Percentiles rank a stretch among this genome's conserved stretches.
phyloP scores from a whole-genome alignment of 208 protist genomes.

The Leishmania major region DNA sequence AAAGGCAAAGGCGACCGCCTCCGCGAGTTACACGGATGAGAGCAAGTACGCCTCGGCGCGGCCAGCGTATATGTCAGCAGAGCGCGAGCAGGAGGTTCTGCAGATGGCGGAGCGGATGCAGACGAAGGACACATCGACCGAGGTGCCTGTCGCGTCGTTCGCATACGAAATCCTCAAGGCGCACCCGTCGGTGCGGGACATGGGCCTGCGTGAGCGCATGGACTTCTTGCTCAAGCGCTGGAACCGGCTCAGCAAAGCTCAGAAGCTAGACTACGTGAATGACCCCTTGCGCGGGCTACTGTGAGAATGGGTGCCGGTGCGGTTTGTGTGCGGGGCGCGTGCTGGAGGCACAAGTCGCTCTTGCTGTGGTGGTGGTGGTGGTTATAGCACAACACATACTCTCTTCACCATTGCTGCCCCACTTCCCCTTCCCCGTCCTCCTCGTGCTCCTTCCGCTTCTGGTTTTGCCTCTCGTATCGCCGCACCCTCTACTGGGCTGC shows the following conservation, averaged over 20 bases:
- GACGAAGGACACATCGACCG: constrained; percentile 65
- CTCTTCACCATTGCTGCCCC: not conserved
- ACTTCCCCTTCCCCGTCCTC: not conserved
- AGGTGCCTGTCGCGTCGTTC: constrained; percentile 87
- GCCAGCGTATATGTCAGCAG: constrained; percentile 58
- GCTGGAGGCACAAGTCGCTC: not conserved
- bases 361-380: not conserved
- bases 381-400: not conserved
- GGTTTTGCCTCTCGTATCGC: not conserved
- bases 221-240: constrained; percentile 78
- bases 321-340: not conserved
- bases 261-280: constrained; percentile 75
- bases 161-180: constrained; percentile 78
- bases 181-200: constrained; percentile 81
- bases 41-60: constrained; percentile 19
- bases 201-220: constrained; percentile 89
- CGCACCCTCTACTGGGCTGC: not conserved
- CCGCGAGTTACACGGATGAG: not conserved
- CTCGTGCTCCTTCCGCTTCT: not conserved
- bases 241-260: constrained; percentile 61
- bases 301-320: constrained; percentile 16
- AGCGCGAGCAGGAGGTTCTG: constrained; percentile 75
- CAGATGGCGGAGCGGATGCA: constrained; percentile 81
- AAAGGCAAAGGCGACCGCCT: not conserved
- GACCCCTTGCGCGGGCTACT: constrained; percentile 84